These are phyloP conservation scores for Malus domestica DNA, from an alignment of 306 rosid species.

Conservation along the genomic window ASM211411v1 NC_041803.1:10762501-10763000, in stretches of 20 bases:
- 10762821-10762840: constrained; percentile 23
- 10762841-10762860: background rate
- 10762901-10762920: no score
- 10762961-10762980: no score
- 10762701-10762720: constrained; percentile 93
- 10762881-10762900: no score
- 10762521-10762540: constrained; percentile 7
- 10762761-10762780: constrained; percentile 95
- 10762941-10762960: no score
- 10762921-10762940: no score
- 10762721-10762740: constrained; percentile 89
- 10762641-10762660: background rate
- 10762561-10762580: background rate
- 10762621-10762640: background rate
- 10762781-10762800: constrained; percentile 96
- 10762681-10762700: constrained; percentile 92
- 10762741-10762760: constrained; percentile 99
- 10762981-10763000: no score
- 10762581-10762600: background rate
- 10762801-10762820: constrained; percentile 80
- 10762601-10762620: background rate
- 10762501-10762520: constrained; percentile 67
- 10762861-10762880: no score
- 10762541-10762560: background rate
- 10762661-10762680: constrained; percentile 7